A percentile compares a stretch with the other conserved stretches of the same genome.
These are phyloP conservation scores for Huiozyma naganishii DNA, from an alignment of 805 yeast species.

Conservation along the genomic window DNA sequence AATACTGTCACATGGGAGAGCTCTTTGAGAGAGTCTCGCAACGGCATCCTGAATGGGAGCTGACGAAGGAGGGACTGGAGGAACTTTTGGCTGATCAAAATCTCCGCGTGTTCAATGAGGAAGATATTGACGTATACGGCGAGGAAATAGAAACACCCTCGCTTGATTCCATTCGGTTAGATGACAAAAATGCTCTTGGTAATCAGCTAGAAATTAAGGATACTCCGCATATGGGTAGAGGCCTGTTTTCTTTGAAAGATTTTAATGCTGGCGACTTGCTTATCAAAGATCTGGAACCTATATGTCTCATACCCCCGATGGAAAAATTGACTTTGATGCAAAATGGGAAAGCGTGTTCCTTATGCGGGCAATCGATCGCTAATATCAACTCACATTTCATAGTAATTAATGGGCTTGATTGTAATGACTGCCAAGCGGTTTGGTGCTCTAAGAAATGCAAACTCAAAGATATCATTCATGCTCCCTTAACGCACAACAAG, in stretches of 20 bases:
- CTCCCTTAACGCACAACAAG: slow-evolving; percentile 44
- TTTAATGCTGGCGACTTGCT: slow-evolving; percentile 42
- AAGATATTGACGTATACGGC: slow-evolving; percentile 40
- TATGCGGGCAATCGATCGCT: slow-evolving; percentile 50
- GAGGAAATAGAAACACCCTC: slow-evolving; percentile 28
- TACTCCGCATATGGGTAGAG: slow-evolving; percentile 9
- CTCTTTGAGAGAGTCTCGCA: slow-evolving; percentile 41
- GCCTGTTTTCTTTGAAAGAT: slow-evolving; percentile 37
- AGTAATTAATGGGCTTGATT: slow-evolving; percentile 43
- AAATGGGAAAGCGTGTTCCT: slow-evolving; percentile 57
- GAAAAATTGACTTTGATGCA: slow-evolving; percentile 51
- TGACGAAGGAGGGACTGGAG: slow-evolving; percentile 49
- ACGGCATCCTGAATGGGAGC: slow-evolving; percentile 49
- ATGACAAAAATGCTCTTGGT: neutral
- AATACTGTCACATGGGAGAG: slow-evolving; percentile 43
- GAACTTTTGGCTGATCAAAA: slow-evolving; percentile 46
- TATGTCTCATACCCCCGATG: slow-evolving; percentile 55
- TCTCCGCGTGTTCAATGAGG: slow-evolving; percentile 33
- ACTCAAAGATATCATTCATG: slow-evolving; percentile 42
- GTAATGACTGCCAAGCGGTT: slow-evolving; percentile 50
- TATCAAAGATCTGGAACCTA: slow-evolving; percentile 51
- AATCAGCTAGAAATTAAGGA: neutral
- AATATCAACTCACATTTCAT: slow-evolving; percentile 22
- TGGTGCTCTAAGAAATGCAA: slow-evolving; percentile 67
- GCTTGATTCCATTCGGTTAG: neutral